A percentile compares a stretch with the other conserved stretches of the same genome.
These are phyloP conservation scores for Lathyrus aphaca DNA, from an alignment of 306 rosid genomes.

Conservation along the genomic window DNA sequence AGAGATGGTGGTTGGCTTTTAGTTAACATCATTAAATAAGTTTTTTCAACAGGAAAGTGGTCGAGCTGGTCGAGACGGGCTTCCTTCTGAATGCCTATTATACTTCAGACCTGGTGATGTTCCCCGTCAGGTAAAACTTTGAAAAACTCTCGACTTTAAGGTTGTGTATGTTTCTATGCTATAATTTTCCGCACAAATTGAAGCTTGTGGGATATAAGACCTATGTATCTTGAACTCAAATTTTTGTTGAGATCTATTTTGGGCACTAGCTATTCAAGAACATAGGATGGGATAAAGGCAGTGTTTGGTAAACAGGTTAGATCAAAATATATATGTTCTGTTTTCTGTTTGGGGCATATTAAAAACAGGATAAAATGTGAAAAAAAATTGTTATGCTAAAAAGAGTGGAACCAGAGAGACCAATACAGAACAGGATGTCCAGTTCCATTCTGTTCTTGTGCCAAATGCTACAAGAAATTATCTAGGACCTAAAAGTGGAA, in stretches of 20 bases:
- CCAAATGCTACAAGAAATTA: conserved; percentile 1
- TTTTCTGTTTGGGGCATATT: conserved; percentile 9
- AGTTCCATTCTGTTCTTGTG: conserved; percentile 5
- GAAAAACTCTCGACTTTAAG: conserved; percentile 8
- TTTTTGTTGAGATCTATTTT: conserved; percentile 30
- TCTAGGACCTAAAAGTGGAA: conserved; percentile 21
- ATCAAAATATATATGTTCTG: background rate
- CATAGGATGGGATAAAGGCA: conserved; percentile 18
- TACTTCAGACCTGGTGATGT: conserved; percentile 90
- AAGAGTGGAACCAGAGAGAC: background rate
- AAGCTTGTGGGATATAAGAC: conserved; percentile 33
- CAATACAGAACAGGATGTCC: conserved; percentile 2
- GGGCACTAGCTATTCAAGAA: conserved; percentile 30
- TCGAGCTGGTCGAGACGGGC: conserved; percentile 98
- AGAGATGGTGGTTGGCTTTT: conserved; percentile 26
- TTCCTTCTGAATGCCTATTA: conserved; percentile 91
- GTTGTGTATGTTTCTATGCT: conserved; percentile 21
- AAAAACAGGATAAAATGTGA: background rate
- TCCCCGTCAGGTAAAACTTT: conserved; percentile 74
- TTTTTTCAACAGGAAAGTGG: conserved; percentile 82
- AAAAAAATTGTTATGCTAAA: background rate
- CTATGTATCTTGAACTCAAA: conserved; percentile 27
- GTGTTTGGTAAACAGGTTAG: background rate
- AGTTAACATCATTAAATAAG: conserved; percentile 33
- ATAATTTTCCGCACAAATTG: conserved; percentile 12